Base-by-base conservation (phyloP, 148 eudicot genomes). In the Nepenthes gracilis region DNA sequence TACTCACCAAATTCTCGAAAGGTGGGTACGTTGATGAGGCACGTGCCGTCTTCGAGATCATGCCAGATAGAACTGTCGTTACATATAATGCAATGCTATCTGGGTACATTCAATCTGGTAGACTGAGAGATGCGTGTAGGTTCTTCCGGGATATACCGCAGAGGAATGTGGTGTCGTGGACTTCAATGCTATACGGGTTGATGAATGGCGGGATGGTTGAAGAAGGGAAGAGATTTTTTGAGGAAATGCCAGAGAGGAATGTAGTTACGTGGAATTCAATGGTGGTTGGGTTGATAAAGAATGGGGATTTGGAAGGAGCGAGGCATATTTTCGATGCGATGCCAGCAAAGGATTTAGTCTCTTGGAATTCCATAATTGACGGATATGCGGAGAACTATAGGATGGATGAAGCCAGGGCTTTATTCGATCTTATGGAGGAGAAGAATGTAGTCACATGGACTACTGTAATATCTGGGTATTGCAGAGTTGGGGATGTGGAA, bases 121-220 rank as follows among this genome's bases (percentile, higher is more conserved):
- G 74, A 56, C 9, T 71, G 53, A 55, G 40, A 54, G 82, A 78
- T 52, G 82, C 78, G 12, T 62, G 14, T 53, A 54, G 35, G 50
- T 68, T 78, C 53, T 78, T 74, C 13, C 63, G 67, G 59, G 75
- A 43, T 9, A 78, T 78, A 75, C 60, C 48, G 6, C 71, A 63
- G 60, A 78, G 50, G 75, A 74, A 71, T 68, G 82, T 78, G 60
- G 82, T 78, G 35, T 74, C 78, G 9, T 71, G 82, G 78, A 78
- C 78, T 33, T 70, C 82, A 4, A 61, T 78, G 76, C 73, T 78
- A 34, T 47, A 62, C 71, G 82, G 76, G 56, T 68, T 74, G 62
- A 65, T 78, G 75, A 68, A 53, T 36, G 59, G 50, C 33, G 74
- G 78, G 53, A 64, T 12, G 70, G 68, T 71, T 43, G 74, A 68